Percentiles rank a stretch among this genome's conserved stretches.
Evolutionary conservation across 2,329 filamentous ascomycete genomes (phyloP).

Genomic region (Nemania sp.): DNA sequence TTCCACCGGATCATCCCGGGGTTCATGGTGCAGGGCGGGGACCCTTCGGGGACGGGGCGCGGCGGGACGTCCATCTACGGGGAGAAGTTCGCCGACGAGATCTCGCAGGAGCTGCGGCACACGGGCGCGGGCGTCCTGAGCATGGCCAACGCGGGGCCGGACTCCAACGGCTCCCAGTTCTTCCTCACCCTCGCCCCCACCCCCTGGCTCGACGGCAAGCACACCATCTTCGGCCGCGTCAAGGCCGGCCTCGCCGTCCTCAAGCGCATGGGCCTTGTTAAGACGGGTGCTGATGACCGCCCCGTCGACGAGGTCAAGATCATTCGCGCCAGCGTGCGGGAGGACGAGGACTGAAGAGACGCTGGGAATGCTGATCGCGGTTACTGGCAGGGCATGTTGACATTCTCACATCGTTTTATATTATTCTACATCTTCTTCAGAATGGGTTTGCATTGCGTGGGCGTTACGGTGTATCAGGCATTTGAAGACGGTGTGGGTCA

Average conservation of each 20-base stretch:
- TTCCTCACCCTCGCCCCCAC: conserved; percentile 94
- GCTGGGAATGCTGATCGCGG: background rate
- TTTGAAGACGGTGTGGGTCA: conserved; percentile 2
- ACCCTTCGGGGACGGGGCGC: conserved; percentile 90
- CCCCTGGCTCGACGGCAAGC: conserved; percentile 95
- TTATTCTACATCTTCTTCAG: background rate
- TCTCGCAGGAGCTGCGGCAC: conserved; percentile 76
- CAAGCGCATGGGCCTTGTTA: conserved; percentile 84
- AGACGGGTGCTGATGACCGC: conserved; percentile 78
- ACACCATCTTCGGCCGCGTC: conserved; percentile 94
- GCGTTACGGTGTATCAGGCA: conserved; percentile 27
- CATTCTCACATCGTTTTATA: background rate
- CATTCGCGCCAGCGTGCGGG: conserved; percentile 69
- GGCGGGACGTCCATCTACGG: conserved; percentile 90
- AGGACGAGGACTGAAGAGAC: conserved; percentile 50
- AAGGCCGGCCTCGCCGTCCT: conserved; percentile 82
- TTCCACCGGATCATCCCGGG: conserved; percentile 95
- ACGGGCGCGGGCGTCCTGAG: conserved; percentile 90
- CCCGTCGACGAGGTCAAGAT: conserved; percentile 85
- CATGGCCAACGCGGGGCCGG: conserved; percentile 93
- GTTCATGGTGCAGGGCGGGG: conserved; percentile 96
- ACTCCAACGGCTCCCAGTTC: conserved; percentile 95
- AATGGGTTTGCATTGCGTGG: conserved; percentile 25
- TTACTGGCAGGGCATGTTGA: background rate
- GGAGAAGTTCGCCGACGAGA: conserved; percentile 93